Evolutionary conservation across 2,329 filamentous ascomycete genomes (phyloP).

Genomic region (Epichloe glyceriae): DNA sequence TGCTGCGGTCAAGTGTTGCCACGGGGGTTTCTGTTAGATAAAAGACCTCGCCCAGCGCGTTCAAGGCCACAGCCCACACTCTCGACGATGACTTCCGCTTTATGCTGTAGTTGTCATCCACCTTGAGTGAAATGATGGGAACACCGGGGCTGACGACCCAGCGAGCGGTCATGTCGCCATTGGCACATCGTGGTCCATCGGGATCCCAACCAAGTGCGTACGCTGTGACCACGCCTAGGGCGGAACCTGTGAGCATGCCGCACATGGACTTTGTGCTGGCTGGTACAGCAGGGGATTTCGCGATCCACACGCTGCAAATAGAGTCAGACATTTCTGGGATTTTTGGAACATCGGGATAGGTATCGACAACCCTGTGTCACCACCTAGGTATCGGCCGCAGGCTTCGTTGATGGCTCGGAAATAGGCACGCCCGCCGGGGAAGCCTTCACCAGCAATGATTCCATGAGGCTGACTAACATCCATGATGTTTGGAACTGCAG

Average conservation of each 20-base stretch:
- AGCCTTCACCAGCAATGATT: slow-evolving; percentile 73
- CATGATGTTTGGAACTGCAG: slow-evolving; percentile 74
- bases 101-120: slow-evolving; percentile 70
- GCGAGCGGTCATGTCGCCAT: slow-evolving; percentile 70
- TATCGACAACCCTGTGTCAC: slow-evolving; percentile 46
- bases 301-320: slow-evolving; percentile 76
- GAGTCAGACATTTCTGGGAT: slow-evolving; percentile 58
- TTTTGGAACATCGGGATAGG: slow-evolving; percentile 61
- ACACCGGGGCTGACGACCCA: slow-evolving; percentile 91
- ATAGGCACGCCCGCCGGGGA: slow-evolving; percentile 68
- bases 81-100: slow-evolving; percentile 57
- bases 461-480: slow-evolving; percentile 81
- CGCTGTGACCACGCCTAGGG: slow-evolving; percentile 67
- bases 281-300: slow-evolving; percentile 64
- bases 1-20: slow-evolving; percentile 34
- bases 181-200: slow-evolving; percentile 48
- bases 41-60: slow-evolving; percentile 84
- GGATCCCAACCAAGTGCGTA: slow-evolving; percentile 57
- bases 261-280: slow-evolving; percentile 62
- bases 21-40: slow-evolving; percentile 64
- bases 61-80: slow-evolving; percentile 85
- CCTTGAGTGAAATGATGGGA: slow-evolving; percentile 69
- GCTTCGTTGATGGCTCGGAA: slow-evolving; percentile 64
- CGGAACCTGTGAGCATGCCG: slow-evolving; percentile 73
- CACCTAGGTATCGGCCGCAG: slow-evolving; percentile 60